Evolutionary conservation across 345 rosid genomes (phyloP).

Genomic region (Euphorbia tirucalli): DNA sequence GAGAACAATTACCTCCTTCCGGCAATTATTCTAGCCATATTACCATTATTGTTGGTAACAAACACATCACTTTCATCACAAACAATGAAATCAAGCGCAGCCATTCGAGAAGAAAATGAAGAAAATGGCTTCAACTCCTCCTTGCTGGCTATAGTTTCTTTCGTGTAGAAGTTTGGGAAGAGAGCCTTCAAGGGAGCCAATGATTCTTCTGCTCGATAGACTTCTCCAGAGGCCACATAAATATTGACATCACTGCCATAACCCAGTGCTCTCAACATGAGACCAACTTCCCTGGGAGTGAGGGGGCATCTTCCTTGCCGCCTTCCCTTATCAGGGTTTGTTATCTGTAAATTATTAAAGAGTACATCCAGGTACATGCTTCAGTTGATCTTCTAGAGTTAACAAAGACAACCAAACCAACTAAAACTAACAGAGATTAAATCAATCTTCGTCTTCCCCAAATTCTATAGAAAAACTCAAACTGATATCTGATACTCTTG

Average conservation of each 20-base stretch:
- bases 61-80: constrained; percentile 96
- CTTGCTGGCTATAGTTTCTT: constrained; percentile 77
- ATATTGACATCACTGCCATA: constrained; percentile 87
- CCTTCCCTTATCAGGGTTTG: constrained; percentile 85
- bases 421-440: background rate
- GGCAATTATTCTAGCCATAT: constrained; percentile 92
- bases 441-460: background rate
- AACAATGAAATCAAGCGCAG: constrained; percentile 93
- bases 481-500: no score
- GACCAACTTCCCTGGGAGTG: constrained; percentile 93
- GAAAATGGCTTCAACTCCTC: constrained; percentile 74
- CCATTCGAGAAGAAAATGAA: constrained; percentile 92
- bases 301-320: constrained; percentile 98
- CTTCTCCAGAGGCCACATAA: constrained; percentile 98
- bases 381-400: background rate
- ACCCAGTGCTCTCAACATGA: constrained; percentile 94
- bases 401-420: background rate
- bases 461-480: no score
- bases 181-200: constrained; percentile 77
- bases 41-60: constrained; percentile 96
- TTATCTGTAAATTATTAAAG: constrained; percentile 39
- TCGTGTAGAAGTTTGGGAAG: constrained; percentile 82
- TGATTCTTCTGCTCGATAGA: constrained; percentile 82
- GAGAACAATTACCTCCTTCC: constrained; percentile 67
- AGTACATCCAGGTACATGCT: background rate